Percentiles rank a stretch among this genome's conserved stretches.
phyloP scores from a whole-genome alignment of 495 filamentous ascomycete genomes.

The Tuber borchii region DNA sequence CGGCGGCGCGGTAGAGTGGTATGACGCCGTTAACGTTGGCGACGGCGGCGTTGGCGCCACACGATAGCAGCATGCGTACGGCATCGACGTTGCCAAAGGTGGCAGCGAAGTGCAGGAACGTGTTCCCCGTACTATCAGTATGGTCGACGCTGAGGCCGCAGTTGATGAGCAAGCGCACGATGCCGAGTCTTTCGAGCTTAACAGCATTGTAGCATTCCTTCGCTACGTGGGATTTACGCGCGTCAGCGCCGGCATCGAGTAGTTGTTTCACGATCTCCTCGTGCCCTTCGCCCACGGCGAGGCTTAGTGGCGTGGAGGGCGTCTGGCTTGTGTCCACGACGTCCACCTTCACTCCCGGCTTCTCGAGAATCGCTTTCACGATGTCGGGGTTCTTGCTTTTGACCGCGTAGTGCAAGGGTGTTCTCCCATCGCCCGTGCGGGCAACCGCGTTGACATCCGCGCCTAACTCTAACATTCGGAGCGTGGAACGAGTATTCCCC shows the following conservation, averaged over 20 bases:
- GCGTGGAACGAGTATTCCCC: background rate
- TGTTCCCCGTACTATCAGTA: background rate
- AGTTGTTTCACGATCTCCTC: background rate
- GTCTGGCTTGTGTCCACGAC: background rate
- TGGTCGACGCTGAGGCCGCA: background rate
- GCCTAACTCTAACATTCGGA: background rate
- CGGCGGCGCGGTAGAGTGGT: conserved; percentile 1
- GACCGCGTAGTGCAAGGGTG: conserved; percentile 1
- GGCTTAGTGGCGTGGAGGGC: background rate
- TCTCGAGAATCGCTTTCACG: background rate
- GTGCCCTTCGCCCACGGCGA: background rate
- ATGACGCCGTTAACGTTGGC: background rate
- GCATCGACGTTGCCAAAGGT: background rate
- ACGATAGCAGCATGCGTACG: background rate
- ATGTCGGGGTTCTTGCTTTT: background rate
- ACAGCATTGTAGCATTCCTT: background rate
- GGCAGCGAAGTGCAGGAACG: background rate
- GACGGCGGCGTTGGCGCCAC: background rate
- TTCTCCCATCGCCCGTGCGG: background rate
- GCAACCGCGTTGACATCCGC: background rate
- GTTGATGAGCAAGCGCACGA: background rate
- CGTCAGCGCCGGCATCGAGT: background rate
- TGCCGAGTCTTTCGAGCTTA: background rate
- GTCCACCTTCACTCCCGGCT: background rate
- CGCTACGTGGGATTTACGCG: background rate